Conservation (phyloP, 202 grass and related monocot genomes). For the Bolboschoenoplectus hybrid region DNA sequence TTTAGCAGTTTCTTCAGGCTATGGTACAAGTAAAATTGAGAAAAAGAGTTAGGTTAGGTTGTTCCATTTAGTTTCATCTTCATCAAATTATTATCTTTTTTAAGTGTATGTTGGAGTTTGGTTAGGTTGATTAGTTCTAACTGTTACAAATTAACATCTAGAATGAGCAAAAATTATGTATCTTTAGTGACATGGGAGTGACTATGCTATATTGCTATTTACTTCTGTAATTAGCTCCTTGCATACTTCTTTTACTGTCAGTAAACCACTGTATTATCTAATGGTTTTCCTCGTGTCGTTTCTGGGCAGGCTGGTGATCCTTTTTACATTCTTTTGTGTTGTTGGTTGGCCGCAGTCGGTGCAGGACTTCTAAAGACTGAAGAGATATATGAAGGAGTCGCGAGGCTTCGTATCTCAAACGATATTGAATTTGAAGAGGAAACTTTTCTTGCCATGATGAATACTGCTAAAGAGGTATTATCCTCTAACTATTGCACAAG, state of each 20-base stretch:
- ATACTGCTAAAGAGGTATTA: slow-evolving; percentile 66
- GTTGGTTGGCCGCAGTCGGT: slow-evolving; percentile 82
- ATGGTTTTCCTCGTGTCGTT: background rate
- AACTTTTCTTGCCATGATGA: slow-evolving; percentile 90
- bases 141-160: background rate
- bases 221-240: background rate
- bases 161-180: background rate
- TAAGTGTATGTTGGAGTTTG: no score
- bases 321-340: slow-evolving; percentile 86
- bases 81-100: no score
- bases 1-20: no score
- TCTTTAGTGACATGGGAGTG: background rate
- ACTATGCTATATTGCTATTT: background rate
- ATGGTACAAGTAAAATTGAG: no score
- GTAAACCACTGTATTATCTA: slow-evolving; percentile 6
- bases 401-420: slow-evolving; percentile 90
- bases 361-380: slow-evolving; percentile 84
- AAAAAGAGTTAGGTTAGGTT: no score
- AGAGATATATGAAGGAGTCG: slow-evolving; percentile 91
- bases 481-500: background rate
- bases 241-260: background rate
- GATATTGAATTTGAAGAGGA: slow-evolving; percentile 98
- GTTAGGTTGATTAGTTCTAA: background rate
- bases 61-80: no score
- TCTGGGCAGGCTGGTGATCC: slow-evolving; percentile 61